Percentiles rank a stretch among this genome's conserved stretches.
These are phyloP conservation scores for Verticillium dahliae DNA, from an alignment of 2,329 filamentous ascomycete genomes.

Conservation along the genomic window DNA sequence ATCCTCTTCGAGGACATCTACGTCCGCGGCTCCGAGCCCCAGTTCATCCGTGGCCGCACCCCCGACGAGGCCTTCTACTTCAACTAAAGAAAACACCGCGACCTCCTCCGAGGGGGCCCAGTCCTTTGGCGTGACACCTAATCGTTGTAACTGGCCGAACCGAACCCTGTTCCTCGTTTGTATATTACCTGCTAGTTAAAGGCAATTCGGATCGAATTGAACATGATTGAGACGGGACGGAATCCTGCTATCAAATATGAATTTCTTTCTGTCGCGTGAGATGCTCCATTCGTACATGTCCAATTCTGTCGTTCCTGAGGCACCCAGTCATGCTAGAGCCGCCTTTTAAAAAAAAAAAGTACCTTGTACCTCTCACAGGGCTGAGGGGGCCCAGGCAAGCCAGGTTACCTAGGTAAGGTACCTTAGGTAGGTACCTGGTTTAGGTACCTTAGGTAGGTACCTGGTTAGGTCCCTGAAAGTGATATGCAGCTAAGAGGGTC, in stretches of 20 bases:
- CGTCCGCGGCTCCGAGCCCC: conserved; percentile 78
- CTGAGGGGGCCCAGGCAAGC: not conserved
- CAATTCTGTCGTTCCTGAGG: not conserved
- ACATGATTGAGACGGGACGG: not conserved
- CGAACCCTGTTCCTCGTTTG: conserved; percentile 6
- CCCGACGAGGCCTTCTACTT: conserved; percentile 95
- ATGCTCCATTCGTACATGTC: no score
- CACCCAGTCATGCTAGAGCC: not conserved
- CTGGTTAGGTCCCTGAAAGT: not conserved
- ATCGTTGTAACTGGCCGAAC: not conserved
- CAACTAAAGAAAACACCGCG: conserved; percentile 35
- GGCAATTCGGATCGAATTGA: conserved; percentile 1
- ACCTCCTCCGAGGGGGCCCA: not conserved
- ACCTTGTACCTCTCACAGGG: not conserved
- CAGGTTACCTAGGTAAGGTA: not conserved
- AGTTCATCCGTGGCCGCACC: conserved; percentile 80
- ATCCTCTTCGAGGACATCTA: conserved; percentile 97
- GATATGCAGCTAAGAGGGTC: conserved; percentile 1
- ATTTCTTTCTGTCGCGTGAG: not conserved
- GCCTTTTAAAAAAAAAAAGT: not conserved
- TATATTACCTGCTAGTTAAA: conserved; percentile 15
- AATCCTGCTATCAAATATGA: not conserved
- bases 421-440: no score
- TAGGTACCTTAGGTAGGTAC: no score
- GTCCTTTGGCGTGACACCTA: conserved; percentile 1